Conservation (phyloP, 2,329 filamentous ascomycete genomes). For the Ceratocystiopsis sp. region DNA sequence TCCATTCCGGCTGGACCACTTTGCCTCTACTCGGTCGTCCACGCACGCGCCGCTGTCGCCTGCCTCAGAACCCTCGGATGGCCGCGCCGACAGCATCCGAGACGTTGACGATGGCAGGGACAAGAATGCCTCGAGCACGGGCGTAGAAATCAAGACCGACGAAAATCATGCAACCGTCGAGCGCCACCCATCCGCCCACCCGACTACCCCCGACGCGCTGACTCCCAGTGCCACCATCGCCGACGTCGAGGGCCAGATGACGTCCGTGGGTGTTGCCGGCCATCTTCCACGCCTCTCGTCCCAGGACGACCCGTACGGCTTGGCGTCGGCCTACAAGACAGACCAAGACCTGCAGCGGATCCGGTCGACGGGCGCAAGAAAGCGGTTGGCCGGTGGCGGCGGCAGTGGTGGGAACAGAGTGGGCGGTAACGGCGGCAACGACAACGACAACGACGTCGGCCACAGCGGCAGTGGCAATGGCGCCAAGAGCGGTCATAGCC, state of each 20-base stretch:
- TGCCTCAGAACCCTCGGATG: conserved; percentile 2
- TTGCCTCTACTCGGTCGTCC: conserved; percentile 12
- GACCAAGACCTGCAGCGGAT: conserved; percentile 60
- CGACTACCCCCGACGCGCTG: not conserved
- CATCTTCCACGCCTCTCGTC: conserved; percentile 39
- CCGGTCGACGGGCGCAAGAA: conserved; percentile 63
- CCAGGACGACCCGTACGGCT: conserved; percentile 65
- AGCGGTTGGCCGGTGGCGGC: conserved; percentile 36
- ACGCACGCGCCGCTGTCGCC: conserved; percentile 11
- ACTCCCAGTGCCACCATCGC: conserved; percentile 16
- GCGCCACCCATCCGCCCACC: conserved; percentile 20
- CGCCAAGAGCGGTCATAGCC: conserved; percentile 1
- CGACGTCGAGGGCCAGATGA: conserved; percentile 33
- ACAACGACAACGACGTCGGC: not conserved
- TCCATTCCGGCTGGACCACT: conserved; percentile 23
- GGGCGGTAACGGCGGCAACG: conserved; percentile 2
- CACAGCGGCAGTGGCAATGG: not conserved
- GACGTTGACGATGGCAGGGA: conserved; percentile 11
- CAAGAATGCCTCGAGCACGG: conserved; percentile 27
- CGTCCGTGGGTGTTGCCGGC: conserved; percentile 15
- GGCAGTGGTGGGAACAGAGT: conserved; percentile 4
- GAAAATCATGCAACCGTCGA: conserved; percentile 21
- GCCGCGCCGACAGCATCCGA: conserved; percentile 12
- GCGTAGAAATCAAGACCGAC: conserved; percentile 21
- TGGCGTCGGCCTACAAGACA: conserved; percentile 63